Conservation (phyloP, 1,139 yeast genomes). For the Zygosaccharomyces sapae region DNA sequence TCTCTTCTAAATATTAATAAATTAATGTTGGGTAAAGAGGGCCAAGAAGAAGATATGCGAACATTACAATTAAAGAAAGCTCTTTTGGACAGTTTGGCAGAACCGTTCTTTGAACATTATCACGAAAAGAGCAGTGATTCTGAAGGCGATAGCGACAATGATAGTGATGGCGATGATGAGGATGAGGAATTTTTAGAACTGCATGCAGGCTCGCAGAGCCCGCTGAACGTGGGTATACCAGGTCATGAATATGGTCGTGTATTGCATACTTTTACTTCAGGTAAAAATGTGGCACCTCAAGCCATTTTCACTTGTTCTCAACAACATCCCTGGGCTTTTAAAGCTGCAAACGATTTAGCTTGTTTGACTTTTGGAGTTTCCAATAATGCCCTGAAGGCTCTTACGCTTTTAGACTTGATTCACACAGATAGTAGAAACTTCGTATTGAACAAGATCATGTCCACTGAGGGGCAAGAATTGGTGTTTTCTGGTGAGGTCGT, state of each 20-base stretch:
- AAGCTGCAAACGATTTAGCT: constrained; percentile 86
- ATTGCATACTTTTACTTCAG: constrained; percentile 59
- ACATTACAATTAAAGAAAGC: constrained; percentile 44
- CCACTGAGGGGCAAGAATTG: constrained; percentile 40
- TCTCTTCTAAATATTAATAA: constrained; percentile 35
- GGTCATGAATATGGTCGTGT: constrained; percentile 30
- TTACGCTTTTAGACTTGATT: constrained; percentile 70
- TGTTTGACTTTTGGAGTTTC: constrained; percentile 83
- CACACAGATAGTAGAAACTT: constrained; percentile 69
- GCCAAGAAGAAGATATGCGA: constrained; percentile 31
- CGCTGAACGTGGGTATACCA: constrained; percentile 11
- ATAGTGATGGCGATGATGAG: constrained; percentile 10
- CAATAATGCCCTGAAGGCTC: constrained; percentile 55
- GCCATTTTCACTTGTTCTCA: constrained; percentile 79
- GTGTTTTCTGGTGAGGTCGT: constrained; percentile 55
- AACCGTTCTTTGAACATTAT: constrained; percentile 59
- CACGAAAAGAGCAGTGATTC: constrained; percentile 28
- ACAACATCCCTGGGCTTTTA: constrained; percentile 71
- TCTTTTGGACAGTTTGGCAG: constrained; percentile 63
- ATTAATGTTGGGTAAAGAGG: constrained; percentile 42
- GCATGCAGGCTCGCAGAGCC: constrained; percentile 16
- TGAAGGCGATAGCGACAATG: constrained; percentile 28
- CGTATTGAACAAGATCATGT: constrained; percentile 53
- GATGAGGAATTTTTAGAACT: constrained; percentile 11
- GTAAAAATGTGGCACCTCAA: constrained; percentile 66